Evolutionary conservation across 192 early-diverging fungal genomes (phyloP).

Genomic region (Gamsiella multidivaricata): DNA sequence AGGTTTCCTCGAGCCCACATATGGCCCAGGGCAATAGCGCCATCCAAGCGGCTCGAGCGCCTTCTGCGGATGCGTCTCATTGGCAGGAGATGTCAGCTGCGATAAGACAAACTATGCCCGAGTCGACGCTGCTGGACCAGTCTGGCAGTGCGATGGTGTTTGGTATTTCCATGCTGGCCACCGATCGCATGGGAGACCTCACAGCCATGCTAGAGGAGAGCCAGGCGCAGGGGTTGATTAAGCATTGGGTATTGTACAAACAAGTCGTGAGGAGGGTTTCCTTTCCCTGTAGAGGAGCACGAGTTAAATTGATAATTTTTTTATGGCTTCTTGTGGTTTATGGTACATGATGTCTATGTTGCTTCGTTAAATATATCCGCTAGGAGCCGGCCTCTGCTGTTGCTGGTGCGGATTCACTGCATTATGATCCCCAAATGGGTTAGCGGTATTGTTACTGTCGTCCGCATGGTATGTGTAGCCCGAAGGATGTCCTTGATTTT

Average conservation of each 20-base stretch:
- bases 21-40: no score
- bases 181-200: slow-evolving; percentile 59
- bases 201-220: slow-evolving; percentile 66
- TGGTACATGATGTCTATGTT: slow-evolving; percentile 1
- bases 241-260: slow-evolving; percentile 74
- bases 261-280: slow-evolving; percentile 77
- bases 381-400: not conserved
- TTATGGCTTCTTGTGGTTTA: no score
- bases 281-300: slow-evolving; percentile 51
- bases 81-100: slow-evolving; percentile 35
- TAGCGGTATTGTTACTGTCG: not conserved
- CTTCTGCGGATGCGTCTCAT: no score
- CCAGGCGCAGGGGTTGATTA: slow-evolving; percentile 53
- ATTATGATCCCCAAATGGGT: slow-evolving; percentile 36
- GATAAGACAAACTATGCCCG: slow-evolving; percentile 45
- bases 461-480: slow-evolving; percentile 10
- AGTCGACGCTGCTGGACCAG: slow-evolving; percentile 72
- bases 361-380: slow-evolving; percentile 35
- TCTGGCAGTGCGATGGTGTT: slow-evolving; percentile 73
- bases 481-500: not conserved
- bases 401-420: not conserved
- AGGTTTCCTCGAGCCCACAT: not conserved
- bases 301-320: no score
- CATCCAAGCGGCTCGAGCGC: no score
- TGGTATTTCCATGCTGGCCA: slow-evolving; percentile 64